Evolutionary conservation across 352 stramenopile species (phyloP).

Genomic region (Pythium aristosporum): DNA sequence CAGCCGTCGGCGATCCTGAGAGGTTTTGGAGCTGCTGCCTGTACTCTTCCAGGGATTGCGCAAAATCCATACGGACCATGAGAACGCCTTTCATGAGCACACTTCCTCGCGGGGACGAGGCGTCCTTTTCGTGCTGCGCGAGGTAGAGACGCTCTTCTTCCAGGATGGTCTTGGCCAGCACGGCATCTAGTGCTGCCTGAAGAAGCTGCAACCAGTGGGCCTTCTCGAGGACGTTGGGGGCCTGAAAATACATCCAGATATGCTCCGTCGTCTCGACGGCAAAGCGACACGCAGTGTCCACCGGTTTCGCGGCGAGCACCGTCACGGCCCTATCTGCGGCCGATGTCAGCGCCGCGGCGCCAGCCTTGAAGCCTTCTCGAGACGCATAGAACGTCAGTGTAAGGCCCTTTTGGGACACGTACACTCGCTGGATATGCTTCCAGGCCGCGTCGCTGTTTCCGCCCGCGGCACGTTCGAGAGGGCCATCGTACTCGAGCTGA

Average conservation of each 20-base stretch:
- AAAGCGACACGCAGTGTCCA: slow-evolving; percentile 26
- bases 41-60: slow-evolving; percentile 14
- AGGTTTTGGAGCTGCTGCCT: slow-evolving; percentile 8
- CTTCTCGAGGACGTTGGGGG: slow-evolving; percentile 24
- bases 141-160: slow-evolving; percentile 19
- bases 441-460: slow-evolving; percentile 31
- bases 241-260: slow-evolving; percentile 34
- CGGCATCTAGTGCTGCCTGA: slow-evolving; percentile 32
- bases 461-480: slow-evolving; percentile 16
- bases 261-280: slow-evolving; percentile 39
- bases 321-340: slow-evolving; percentile 29
- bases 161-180: slow-evolving; percentile 24
- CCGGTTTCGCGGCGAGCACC: slow-evolving; percentile 31
- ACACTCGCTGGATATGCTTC: slow-evolving; percentile 39
- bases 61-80: slow-evolving; percentile 26
- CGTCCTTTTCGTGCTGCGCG: neutral
- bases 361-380: slow-evolving; percentile 58
- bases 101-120: slow-evolving; percentile 3
- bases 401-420: slow-evolving; percentile 48
- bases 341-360: slow-evolving; percentile 19
- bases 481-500: slow-evolving; percentile 24
- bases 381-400: slow-evolving; percentile 52
- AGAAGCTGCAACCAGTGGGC: slow-evolving; percentile 34
- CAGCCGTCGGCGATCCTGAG: neutral
- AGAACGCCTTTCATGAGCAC: slow-evolving; percentile 21